Evolutionary conservation across 2,329 filamentous ascomycete species (phyloP), one percentile per base, ranked within the genome.

Genomic region (Aspergillus caelatus): DNA sequence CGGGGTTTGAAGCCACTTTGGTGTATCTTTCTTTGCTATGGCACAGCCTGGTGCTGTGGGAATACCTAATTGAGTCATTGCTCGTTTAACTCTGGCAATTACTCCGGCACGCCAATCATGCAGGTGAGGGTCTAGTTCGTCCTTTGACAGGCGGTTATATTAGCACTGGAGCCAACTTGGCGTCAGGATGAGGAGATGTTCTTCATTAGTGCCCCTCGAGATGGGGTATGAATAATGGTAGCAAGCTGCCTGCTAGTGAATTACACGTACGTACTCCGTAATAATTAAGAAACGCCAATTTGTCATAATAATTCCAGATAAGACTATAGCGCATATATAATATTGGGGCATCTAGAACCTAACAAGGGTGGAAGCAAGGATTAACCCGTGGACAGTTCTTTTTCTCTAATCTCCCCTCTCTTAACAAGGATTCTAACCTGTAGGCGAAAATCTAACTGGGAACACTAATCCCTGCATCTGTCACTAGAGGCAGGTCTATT

Each of bases 1-100:
- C 52, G 52, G 52, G 52, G 36, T 55, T 55, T 55, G 52, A 26
- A 36, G 52, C 32, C 52, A 55, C 14, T 55, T 26, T n/a, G 34
- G 21, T 39, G 52, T 54, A 39, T 26, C 52, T 36, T 34, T 36
- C 50, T 36, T 21, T 54, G 32, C 52, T 36, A n/a, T 28, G 19
- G 21, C 52, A 39, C 11, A 19, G 32, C 30, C 32, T 55, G n/a
- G 11, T 26, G 32, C 23, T 16, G 19, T 19, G 52, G 14, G 19
- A 16, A 55, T 55, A 23, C 52, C n/a, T 36, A 23, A 14, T 34
- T 28, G 26, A 28, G 52, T 54, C 52, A 55, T 39, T 26, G 28
- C 28, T 39, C 34, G 32, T 55, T 26, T 39, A 39, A 55, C 36
- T 36, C 21, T 23, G 21, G 32, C 12, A 23, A 54, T 39, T 54